Evolutionary conservation across 1,139 yeast species (phyloP), one percentile per base, ranked within the genome.

Genomic region (Saccharomyces hybrid): DNA sequence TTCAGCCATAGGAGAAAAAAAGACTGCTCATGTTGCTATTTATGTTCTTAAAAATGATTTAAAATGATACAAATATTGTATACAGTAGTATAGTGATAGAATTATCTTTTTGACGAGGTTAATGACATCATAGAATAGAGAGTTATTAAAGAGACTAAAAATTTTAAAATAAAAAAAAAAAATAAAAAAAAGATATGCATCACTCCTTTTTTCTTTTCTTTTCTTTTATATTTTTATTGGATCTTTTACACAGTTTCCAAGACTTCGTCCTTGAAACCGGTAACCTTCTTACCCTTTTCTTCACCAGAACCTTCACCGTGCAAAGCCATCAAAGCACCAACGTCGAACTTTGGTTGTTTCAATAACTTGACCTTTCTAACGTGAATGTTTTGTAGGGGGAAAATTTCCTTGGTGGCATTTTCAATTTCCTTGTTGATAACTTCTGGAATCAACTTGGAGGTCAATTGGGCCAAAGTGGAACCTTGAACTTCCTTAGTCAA

Each of bases 371-470:
- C 95, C 82, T 87, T 87, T 81, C 95, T 87, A 75, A 88, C 84
- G 83, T 86, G 89, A 71, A 87, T 91, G 80, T 87, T 87, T 79
- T 88, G 95, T 74, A 87, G 82, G 71, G 95, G 95, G 84, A 79
- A 86, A 79, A 87, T 84, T 71, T 84, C 78, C 76, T 83, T 86
- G 67, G 95, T 83, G 64, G 90, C 82, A 81, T 86, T 86, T 78
- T 86, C 91, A 69, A 87, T 87, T 78, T 87, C 95, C 76, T 89
- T 88, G 74, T 91, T 90, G 74, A 87, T 87, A 66, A 87, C 91
- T 78, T 87, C 95, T 72, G 95, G 95, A 70, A 87, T 86, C 78
- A 87, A 84, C 81, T 87, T 87, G 73, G 88, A 79, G 68, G 91
- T 86, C 73, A 87, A 84, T 79, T 87, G 95, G 72, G 93, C 86